Base-by-base conservation (phyloP, 257 asterid species). In the Solanum virginianum region DNA sequence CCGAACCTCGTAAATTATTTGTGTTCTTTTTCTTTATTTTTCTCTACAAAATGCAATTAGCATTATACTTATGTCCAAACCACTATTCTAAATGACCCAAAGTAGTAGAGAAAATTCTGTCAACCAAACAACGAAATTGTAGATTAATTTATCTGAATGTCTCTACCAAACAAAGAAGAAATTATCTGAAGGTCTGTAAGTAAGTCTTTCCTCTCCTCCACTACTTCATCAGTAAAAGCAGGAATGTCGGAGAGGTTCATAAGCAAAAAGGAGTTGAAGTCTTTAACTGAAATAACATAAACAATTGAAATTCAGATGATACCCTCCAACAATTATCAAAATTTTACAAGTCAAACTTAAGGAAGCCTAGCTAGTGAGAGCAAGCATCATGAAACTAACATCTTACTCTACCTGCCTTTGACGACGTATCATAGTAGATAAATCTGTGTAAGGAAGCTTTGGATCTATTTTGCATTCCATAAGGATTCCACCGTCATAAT, bases 391-490 rank as follows among this genome's bases (percentile, higher is more conserved):
- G 66, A 81, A 85, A 77, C 54, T 17, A 80, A 49, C 62, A 55
- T 62, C 77, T 70, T 51, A 85, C 56, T 70, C 82, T 89, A 92
- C 99, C 97, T 90, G 98, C 84, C 98, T 95, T 88, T 97, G 99
- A 86, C 96, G 93, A 84, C 98, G 97, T 88, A 97, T 92, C 99
- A 97, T 97, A 63, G 98, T 92, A 84, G 99, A 97, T 91, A 97
- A 89, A 92, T 97, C 96, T 74, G 98, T 97, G 80, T 94, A 97
- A 3, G 99, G 99, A 90, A 97, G 97, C 90, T 97, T 97, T 17
- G 98, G 99, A 85, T 97, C 97, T 65, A 97, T 97, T 88, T 89
- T 94, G 90, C 99, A 97, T 89, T 97, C 99, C 99, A 97, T 97
- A 86, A 97, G 99, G 87, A 95, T 91, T 72, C 98, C 99, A 65